These are phyloP conservation scores for Lactarius trivialis DNA, from an alignment of 768 basidiomycete species.

Conservation along the genomic window DNA sequence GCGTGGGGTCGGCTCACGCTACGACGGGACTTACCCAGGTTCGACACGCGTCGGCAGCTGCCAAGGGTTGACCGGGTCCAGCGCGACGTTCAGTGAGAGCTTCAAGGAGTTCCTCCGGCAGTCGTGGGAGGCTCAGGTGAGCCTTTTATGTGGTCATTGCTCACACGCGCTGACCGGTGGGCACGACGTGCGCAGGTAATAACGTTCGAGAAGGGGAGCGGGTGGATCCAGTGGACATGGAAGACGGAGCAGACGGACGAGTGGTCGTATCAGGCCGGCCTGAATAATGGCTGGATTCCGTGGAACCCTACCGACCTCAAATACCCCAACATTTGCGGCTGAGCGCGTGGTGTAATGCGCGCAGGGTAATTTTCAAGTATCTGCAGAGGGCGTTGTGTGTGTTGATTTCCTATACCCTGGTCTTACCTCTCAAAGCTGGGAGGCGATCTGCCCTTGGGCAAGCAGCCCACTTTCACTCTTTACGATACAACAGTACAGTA, in stretches of 20 bases:
- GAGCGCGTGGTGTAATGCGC: neutral
- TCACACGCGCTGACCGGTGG: neutral
- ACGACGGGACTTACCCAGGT: slow-evolving; percentile 53
- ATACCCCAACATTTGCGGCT: slow-evolving; percentile 69
- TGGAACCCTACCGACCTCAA: slow-evolving; percentile 40
- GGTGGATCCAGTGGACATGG: slow-evolving; percentile 84
- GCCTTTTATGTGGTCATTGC: neutral
- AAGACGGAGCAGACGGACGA: slow-evolving; percentile 79
- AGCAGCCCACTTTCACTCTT: neutral
- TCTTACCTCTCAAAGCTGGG: neutral
- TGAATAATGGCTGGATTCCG: slow-evolving; percentile 82
- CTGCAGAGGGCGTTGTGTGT: too few relatives aligned
- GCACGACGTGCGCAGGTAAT: slow-evolving; percentile 30
- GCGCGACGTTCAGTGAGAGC: slow-evolving; percentile 58
- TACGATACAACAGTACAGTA: too few relatives aligned
- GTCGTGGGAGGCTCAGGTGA: slow-evolving; percentile 77
- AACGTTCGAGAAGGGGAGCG: slow-evolving; percentile 58
- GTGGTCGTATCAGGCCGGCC: slow-evolving; percentile 83
- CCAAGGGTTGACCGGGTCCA: slow-evolving; percentile 62
- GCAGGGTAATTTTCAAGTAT: too few relatives aligned
- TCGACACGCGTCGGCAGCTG: slow-evolving; percentile 71
- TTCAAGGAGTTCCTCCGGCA: slow-evolving; percentile 82
- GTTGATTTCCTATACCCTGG: neutral
- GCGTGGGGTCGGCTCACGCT: slow-evolving; percentile 57
- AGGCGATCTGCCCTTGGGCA: neutral